These are phyloP conservation scores for Saccharum officinarum DNA, from an alignment of 176 grass and related monocot genomes.

Conservation along the genomic window DNA sequence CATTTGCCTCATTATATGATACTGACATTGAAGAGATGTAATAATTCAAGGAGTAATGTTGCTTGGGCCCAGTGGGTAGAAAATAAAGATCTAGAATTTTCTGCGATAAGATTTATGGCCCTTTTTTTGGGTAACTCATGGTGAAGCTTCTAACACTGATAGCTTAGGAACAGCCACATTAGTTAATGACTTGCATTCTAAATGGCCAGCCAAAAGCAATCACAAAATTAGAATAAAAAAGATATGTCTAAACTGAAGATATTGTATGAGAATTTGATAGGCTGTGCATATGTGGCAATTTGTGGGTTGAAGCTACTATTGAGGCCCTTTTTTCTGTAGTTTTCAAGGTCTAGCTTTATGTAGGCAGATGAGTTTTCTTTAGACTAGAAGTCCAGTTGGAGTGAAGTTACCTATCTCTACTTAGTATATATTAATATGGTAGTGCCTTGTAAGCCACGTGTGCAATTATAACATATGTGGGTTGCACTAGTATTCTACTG, in stretches of 20 bases:
- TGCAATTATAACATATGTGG: no score
- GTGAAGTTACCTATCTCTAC: not conserved
- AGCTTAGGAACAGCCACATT: not conserved
- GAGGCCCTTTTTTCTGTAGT: not conserved
- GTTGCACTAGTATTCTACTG: no score
- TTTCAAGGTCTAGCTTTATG: not conserved
- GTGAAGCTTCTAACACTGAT: not conserved
- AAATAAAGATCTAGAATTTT: not conserved
- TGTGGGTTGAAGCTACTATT: not conserved
- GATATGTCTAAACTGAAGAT: not conserved
- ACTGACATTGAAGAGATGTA: not conserved
- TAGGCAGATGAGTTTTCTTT: not conserved
- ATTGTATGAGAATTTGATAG: not conserved
- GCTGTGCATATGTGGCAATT: not conserved
- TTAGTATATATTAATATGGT: not conserved
- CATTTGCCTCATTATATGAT: not conserved
- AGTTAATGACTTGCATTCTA: not conserved
- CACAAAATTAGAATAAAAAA: constrained; percentile 7
- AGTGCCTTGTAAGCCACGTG: no score
- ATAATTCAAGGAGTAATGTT: not conserved
- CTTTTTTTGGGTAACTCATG: not conserved
- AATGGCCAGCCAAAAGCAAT: not conserved
- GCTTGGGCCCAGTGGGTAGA: not conserved
- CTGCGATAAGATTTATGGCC: not conserved
- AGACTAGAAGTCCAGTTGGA: not conserved